phyloP scores from a whole-genome alignment of 805 yeast species.

The Candida vaughaniae region DNA sequence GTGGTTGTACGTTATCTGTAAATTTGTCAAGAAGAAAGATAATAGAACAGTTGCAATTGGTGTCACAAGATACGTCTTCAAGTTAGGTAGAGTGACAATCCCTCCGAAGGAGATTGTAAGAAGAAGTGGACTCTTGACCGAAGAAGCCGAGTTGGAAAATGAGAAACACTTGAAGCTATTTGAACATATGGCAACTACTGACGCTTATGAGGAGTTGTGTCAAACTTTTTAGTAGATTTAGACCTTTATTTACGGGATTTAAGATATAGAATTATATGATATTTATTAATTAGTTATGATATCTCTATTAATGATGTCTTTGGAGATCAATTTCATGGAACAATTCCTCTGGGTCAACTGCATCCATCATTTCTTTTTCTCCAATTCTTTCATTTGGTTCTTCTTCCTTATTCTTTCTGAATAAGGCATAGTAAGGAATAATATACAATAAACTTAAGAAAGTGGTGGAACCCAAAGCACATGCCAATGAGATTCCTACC shows the following conservation, averaged over 20 bases:
- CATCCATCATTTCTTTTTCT: constrained; percentile 45
- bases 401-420: constrained; percentile 25
- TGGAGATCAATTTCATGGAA: constrained; percentile 46
- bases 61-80: constrained; percentile 78
- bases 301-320: constrained; percentile 22
- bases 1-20: constrained; percentile 74
- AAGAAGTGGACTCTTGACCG: constrained; percentile 15
- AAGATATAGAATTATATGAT: no score
- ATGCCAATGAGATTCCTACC: constrained; percentile 45
- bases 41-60: constrained; percentile 49
- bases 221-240: constrained; percentile 5
- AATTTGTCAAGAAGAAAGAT: constrained; percentile 44
- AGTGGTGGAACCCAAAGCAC: constrained; percentile 44
- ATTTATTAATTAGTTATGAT: neutral
- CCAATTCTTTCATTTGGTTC: constrained; percentile 33
- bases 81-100: constrained; percentile 73
- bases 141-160: constrained; percentile 14
- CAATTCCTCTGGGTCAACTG: constrained; percentile 43
- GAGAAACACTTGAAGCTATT: constrained; percentile 11
- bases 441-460: constrained; percentile 40
- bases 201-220: constrained; percentile 10
- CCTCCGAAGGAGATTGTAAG: constrained; percentile 57
- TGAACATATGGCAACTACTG: constrained; percentile 9
- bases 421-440: constrained; percentile 37
- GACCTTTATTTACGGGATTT: no score